Evolutionary conservation across 768 basidiomycete genomes (phyloP).

Genomic region (Trametes maxima): DNA sequence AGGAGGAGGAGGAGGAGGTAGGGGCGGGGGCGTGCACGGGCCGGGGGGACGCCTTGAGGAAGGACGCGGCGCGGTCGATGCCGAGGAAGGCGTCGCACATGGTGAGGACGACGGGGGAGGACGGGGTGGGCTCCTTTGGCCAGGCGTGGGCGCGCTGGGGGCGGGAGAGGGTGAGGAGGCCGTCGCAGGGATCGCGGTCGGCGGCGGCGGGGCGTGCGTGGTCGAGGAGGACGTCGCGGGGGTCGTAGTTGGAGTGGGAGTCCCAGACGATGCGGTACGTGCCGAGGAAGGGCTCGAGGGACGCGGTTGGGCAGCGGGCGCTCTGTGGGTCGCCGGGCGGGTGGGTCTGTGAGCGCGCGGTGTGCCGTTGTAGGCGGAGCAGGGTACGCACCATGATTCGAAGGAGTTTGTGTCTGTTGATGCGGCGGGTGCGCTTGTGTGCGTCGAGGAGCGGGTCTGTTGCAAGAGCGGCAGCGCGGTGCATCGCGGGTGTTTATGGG

Average conservation of each 20-base stretch:
- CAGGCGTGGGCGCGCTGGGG: conserved; percentile 9
- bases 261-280: conserved; percentile 24
- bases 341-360: not conserved
- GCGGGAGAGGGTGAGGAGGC: conserved; percentile 13
- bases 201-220: not conserved
- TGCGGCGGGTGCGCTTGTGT: not conserved
- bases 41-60: conserved; percentile 10
- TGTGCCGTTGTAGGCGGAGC: not conserved
- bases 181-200: conserved; percentile 12
- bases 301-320: not conserved
- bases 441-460: not conserved
- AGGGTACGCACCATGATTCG: conserved; percentile 1
- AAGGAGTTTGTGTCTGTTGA: conserved; percentile 1
- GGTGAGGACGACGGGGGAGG: conserved; percentile 11
- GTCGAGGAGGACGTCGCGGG: conserved; percentile 12
- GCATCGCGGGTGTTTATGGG: conserved; percentile 12
- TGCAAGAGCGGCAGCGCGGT: not conserved
- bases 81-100: conserved; percentile 16
- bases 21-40: not conserved
- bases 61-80: conserved; percentile 16
- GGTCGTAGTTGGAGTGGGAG: conserved; percentile 19
- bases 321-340: conserved; percentile 6
- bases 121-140: conserved; percentile 15
- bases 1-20: not conserved
- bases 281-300: conserved; percentile 22